These are phyloP conservation scores for Besnoitia besnoiti DNA, from an alignment of 169 alveolate species.

Conservation along the genomic window DNA sequence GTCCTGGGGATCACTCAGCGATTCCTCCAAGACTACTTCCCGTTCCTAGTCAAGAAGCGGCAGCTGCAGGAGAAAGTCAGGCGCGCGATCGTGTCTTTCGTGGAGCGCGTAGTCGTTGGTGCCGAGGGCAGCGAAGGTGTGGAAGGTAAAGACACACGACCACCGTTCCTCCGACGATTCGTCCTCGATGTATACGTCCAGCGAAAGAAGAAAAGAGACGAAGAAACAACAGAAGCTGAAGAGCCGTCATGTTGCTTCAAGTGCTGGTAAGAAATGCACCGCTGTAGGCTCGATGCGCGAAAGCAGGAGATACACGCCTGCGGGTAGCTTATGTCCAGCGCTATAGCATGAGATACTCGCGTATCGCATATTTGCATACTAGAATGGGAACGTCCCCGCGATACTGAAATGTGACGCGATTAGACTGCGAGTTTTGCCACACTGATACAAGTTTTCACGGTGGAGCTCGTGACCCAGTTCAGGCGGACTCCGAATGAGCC, in stretches of 20 bases:
- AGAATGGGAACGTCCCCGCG: too few species aligned
- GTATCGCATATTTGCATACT: too few species aligned
- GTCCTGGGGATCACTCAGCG: conserved; percentile 14
- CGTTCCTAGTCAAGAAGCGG: background rate
- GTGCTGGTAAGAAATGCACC: conserved; percentile 22
- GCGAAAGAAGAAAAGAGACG: background rate
- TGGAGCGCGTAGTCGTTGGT: background rate
- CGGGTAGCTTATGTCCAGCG: too few species aligned
- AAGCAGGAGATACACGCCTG: too few species aligned
- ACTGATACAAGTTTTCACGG: too few species aligned
- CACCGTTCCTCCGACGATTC: background rate
- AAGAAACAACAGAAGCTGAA: background rate
- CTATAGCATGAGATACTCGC: too few species aligned
- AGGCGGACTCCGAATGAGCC: too few species aligned
- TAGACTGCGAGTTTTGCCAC: too few species aligned
- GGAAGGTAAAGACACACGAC: background rate
- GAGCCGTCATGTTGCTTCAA: background rate
- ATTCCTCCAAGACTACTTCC: conserved; percentile 9
- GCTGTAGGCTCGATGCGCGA: too few species aligned
- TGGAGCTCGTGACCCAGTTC: too few species aligned
- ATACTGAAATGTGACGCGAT: too few species aligned
- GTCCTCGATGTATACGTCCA: conserved; percentile 24
- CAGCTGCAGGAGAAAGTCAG: background rate
- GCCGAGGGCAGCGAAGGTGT: background rate
- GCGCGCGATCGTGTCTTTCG: conserved; percentile 17